phyloP scores from a whole-genome alignment of 345 rosid genomes.

The Eucalyptus pumila region DNA sequence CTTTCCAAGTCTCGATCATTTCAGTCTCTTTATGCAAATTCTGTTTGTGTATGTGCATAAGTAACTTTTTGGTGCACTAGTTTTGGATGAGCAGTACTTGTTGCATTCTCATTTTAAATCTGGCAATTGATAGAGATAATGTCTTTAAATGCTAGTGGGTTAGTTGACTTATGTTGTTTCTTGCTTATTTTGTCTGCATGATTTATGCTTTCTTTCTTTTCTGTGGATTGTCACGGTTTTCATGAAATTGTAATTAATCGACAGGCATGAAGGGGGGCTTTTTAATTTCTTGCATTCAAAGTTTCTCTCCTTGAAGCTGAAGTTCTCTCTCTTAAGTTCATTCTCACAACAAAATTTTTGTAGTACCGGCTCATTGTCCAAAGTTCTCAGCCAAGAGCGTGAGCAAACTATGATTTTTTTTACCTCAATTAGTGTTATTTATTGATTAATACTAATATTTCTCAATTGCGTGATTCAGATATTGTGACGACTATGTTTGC shows the following conservation, averaged over 20 bases:
- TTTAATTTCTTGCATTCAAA: conserved; percentile 43
- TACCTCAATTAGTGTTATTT: not conserved
- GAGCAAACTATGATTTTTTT: conserved; percentile 1
- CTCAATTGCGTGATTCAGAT: conserved; percentile 31
- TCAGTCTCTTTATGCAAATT: not conserved
- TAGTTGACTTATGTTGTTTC: not conserved
- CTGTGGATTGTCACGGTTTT: not conserved
- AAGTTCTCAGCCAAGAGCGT: conserved; percentile 54
- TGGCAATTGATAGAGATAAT: not conserved
- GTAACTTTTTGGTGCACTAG: not conserved
- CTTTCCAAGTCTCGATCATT: not conserved
- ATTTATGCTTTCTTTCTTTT: not conserved
- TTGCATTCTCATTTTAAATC: not conserved
- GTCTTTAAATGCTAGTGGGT: not conserved
- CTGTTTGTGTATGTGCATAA: not conserved
- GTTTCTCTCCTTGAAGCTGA: conserved; percentile 17
- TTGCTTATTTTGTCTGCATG: not conserved
- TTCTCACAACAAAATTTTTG: not conserved
- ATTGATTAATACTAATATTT: not conserved
- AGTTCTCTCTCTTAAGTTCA: conserved; percentile 7
- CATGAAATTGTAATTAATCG: not conserved
- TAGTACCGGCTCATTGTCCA: conserved; percentile 7
- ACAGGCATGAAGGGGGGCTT: conserved; percentile 89
- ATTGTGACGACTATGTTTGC: conserved; percentile 54
- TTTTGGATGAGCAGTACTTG: not conserved